Conservation (phyloP, 2,329 filamentous ascomycete species). For the Fusarium odoratissimum region DNA sequence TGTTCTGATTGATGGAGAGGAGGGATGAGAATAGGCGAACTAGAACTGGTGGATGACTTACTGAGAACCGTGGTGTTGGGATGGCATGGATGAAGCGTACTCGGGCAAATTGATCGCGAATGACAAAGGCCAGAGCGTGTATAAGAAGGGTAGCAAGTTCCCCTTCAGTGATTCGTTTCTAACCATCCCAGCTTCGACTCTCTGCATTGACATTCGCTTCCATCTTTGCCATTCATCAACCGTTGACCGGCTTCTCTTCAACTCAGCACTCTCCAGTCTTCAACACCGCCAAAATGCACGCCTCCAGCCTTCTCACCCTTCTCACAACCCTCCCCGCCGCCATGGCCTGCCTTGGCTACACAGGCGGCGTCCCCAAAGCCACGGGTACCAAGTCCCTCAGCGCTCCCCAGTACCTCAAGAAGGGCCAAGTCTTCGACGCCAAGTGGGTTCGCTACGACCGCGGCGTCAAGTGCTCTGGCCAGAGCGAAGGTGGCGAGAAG, state of each 20-base stretch:
- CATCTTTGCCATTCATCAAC: background rate
- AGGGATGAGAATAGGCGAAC: background rate
- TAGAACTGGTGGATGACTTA: background rate
- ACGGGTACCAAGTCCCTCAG: slow-evolving; percentile 46
- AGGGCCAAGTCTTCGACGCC: slow-evolving; percentile 47
- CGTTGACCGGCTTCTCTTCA: background rate
- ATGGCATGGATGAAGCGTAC: too few relatives aligned
- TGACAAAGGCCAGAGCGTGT: accelerated
- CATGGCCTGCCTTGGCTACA: slow-evolving; percentile 45
- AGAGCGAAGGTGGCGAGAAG: slow-evolving; percentile 54
- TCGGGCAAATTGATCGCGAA: background rate
- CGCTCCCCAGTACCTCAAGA: slow-evolving; percentile 46
- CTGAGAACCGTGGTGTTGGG: background rate
- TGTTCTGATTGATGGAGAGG: background rate
- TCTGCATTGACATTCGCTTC: background rate
- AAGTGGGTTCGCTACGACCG: slow-evolving; percentile 54
- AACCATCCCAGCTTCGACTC: background rate
- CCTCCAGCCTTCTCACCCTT: slow-evolving; percentile 27
- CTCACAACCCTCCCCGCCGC: slow-evolving; percentile 46
- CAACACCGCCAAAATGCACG: background rate
- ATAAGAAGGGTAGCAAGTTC: background rate
- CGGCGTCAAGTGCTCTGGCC: slow-evolving; percentile 54
- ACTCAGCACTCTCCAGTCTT: background rate
- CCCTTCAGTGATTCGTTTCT: accelerated
- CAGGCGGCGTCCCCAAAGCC: slow-evolving; percentile 46